These are phyloP conservation scores for Fusarium nurragi DNA, from an alignment of 2,329 filamentous ascomycete species.

Conservation along the genomic window DNA sequence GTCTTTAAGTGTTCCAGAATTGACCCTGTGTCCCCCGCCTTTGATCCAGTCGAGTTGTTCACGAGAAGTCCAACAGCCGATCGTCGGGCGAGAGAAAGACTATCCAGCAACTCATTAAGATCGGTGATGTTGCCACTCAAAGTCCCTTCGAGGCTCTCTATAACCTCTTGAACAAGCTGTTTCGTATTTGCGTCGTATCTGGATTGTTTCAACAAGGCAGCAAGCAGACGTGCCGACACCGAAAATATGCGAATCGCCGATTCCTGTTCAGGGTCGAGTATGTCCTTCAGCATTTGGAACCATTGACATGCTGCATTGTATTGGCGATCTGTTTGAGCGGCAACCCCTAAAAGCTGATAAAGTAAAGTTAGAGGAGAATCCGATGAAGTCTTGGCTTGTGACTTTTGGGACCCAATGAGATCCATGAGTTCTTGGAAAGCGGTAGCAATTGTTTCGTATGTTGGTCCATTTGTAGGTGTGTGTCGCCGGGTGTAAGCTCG, in stretches of 20 bases:
- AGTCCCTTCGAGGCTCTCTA: constrained; percentile 65
- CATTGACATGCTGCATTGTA: constrained; percentile 64
- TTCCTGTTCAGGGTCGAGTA: constrained; percentile 53
- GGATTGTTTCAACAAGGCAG: constrained; percentile 61
- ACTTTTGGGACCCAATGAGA: constrained; percentile 48
- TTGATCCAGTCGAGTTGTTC: constrained; percentile 37
- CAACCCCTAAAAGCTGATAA: constrained; percentile 62
- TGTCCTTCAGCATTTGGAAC: constrained; percentile 58
- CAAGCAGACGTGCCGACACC: constrained; percentile 63
- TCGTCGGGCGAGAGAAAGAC: constrained; percentile 65
- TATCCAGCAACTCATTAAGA: constrained; percentile 68
- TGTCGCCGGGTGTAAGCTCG: constrained; percentile 67
- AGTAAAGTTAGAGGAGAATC: constrained; percentile 58
- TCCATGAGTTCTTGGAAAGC: constrained; percentile 48
- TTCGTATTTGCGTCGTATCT: constrained; percentile 51
- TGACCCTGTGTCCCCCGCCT: constrained; percentile 11
- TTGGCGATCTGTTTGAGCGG: constrained; percentile 57
- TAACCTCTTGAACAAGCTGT: constrained; percentile 57
- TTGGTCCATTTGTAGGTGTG: constrained; percentile 49
- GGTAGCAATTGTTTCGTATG: constrained; percentile 50
- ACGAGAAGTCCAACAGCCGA: constrained; percentile 61
- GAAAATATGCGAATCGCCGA: constrained; percentile 62
- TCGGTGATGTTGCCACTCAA: constrained; percentile 68
- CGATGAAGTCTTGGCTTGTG: constrained; percentile 50
- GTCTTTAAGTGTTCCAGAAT: constrained; percentile 59